Percentiles rank a stretch among this genome's conserved stretches.
phyloP scores from a whole-genome alignment of 192 early-diverging fungal genomes.

The Fimicolochytrium jonesii region DNA sequence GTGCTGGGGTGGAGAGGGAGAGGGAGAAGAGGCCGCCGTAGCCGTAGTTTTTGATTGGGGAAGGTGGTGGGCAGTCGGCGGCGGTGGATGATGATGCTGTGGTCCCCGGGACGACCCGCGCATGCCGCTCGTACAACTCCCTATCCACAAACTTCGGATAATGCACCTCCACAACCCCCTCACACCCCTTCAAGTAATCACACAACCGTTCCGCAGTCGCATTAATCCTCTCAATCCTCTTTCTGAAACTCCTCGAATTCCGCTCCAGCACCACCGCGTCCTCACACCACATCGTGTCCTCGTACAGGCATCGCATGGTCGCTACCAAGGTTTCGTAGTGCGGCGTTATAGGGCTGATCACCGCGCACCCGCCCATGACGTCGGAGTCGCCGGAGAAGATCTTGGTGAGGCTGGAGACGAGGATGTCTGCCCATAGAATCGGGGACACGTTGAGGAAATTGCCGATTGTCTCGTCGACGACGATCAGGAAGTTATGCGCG shows the following conservation, averaged over 20 bases:
- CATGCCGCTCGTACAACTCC: constrained; percentile 57
- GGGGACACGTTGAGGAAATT: constrained; percentile 87
- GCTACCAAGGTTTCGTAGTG: constrained; percentile 46
- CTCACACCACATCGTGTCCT: constrained; percentile 84
- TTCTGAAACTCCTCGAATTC: constrained; percentile 83
- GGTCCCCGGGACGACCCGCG: constrained; percentile 42
- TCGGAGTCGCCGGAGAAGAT: constrained; percentile 94
- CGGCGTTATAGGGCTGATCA: constrained; percentile 37
- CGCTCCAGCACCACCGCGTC: constrained; percentile 95
- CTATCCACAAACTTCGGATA: constrained; percentile 80
- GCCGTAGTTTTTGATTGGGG: no score
- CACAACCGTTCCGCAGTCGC: constrained; percentile 73
- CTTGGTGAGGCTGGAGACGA: constrained; percentile 91
- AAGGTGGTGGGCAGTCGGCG: no score
- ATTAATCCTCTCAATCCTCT: constrained; percentile 73
- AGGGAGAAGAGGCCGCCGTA: constrained; percentile 90
- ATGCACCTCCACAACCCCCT: constrained; percentile 69
- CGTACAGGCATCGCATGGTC: constrained; percentile 57
- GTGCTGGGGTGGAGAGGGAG: constrained; percentile 54
- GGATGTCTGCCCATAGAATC: constrained; percentile 75
- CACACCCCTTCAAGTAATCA: constrained; percentile 61
- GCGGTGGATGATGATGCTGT: constrained; percentile 14
- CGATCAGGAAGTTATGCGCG: constrained; percentile 67
- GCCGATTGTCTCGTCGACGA: constrained; percentile 94
- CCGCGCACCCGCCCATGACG: constrained; percentile 90